Conservation (phyloP, 306 rosid genomes). For the Arachis stenosperma region DNA sequence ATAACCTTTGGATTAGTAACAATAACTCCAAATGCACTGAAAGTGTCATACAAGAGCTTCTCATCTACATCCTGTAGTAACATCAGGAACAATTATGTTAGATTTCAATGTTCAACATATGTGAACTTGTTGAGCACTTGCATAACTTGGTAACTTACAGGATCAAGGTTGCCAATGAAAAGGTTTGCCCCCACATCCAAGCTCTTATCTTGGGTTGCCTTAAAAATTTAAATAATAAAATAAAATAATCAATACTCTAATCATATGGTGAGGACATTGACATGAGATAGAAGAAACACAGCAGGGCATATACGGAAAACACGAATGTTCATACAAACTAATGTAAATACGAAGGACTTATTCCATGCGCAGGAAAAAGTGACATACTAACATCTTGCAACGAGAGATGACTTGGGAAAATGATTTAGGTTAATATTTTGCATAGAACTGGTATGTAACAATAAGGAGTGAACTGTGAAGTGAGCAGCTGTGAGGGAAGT, state of each 20-base stretch:
- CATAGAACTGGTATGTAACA: neutral
- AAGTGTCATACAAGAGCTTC: slow-evolving; percentile 92
- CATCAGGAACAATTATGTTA: slow-evolving; percentile 26
- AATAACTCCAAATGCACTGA: slow-evolving; percentile 99
- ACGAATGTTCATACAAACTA: slow-evolving; percentile 21
- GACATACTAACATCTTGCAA: slow-evolving; percentile 4
- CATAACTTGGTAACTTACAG: slow-evolving; percentile 58
- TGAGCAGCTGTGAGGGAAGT: too few relatives aligned
- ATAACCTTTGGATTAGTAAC: slow-evolving; percentile 95
- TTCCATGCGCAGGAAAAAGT: neutral
- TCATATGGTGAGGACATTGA: slow-evolving; percentile 5
- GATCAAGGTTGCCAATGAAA: slow-evolving; percentile 95
- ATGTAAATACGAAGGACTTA: neutral
- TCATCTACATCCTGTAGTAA: slow-evolving; percentile 92
- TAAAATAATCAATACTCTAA: slow-evolving; percentile 15
- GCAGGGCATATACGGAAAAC: neutral
- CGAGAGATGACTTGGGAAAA: slow-evolving; percentile 1
- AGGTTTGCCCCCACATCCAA: slow-evolving; percentile 98
- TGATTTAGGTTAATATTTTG: neutral
- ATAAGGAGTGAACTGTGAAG: neutral
- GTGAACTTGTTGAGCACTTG: neutral
- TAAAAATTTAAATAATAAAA: slow-evolving; percentile 9
- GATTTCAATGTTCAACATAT: slow-evolving; percentile 13
- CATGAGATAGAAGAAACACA: neutral
- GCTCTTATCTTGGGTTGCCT: slow-evolving; percentile 99